These are phyloP conservation scores for Mytilinidion resinicola DNA, from an alignment of 495 filamentous ascomycete genomes.

Conservation along the genomic window DNA sequence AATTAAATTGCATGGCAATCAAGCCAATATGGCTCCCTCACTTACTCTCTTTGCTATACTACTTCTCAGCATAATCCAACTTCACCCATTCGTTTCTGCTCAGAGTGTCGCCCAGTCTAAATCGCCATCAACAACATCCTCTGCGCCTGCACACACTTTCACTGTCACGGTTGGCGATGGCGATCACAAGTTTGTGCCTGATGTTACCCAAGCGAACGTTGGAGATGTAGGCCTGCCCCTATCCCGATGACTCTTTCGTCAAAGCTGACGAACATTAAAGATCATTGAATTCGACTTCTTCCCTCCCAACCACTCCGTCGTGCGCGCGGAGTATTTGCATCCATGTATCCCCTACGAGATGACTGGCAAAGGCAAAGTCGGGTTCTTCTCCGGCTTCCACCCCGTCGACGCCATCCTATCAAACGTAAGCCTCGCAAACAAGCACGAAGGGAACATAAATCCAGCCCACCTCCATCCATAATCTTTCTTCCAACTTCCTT, in stretches of 20 bases:
- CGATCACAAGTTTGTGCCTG: slow-evolving; percentile 27
- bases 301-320: slow-evolving; percentile 37
- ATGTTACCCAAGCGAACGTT: slow-evolving; percentile 24
- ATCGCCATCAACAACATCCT: neutral
- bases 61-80: too few relatives aligned
- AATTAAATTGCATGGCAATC: too few relatives aligned
- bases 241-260: neutral
- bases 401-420: slow-evolving; percentile 28
- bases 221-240: slow-evolving; percentile 28
- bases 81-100: too few relatives aligned
- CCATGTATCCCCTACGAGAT: slow-evolving; percentile 58
- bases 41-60: too few relatives aligned
- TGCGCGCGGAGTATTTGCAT: slow-evolving; percentile 44
- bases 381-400: slow-evolving; percentile 45
- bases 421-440: neutral
- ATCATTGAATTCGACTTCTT: slow-evolving; percentile 51
- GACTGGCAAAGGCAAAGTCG: slow-evolving; percentile 31
- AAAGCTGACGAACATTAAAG: slow-evolving; percentile 6
- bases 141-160: slow-evolving; percentile 16
- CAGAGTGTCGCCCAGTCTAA: neutral
- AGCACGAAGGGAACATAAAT: too few relatives aligned
- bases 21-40: too few relatives aligned
- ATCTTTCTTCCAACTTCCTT: too few relatives aligned
- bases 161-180: slow-evolving; percentile 30
- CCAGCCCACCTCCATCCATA: too few relatives aligned